Evolutionary conservation across 2,329 filamentous ascomycete species (phyloP), one percentile per base, ranked within the genome.

Genomic region (Thelonectria rubi): DNA sequence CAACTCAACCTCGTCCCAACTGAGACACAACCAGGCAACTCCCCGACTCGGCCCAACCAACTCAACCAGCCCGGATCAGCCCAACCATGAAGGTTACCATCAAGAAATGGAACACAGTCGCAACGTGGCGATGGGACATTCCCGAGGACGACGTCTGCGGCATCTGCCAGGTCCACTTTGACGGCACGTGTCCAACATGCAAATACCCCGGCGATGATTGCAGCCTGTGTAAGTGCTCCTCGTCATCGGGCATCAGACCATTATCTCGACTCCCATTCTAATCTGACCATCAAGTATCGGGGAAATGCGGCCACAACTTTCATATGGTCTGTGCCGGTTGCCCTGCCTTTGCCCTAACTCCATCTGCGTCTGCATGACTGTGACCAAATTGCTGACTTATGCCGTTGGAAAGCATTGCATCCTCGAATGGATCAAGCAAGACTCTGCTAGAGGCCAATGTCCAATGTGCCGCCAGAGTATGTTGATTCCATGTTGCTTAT

Each of bases 141-240:
- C 93, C 94, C 21, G 93, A 97, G 72, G 94, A 97, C 80, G 94
- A 99, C 76, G 94, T 98, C 65, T 99, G 95, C 72, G 95, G 95
- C 72, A 99, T 99, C 80, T 99, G 95, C 79, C 94, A 97, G 75
- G 94, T 97, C 65, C 92, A 97, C 73, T 99, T 98, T 75, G 95
- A 99, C 76, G 94, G 94, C 62, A 98, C 95, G 24, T 99, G 95
- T 81, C 94, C 95, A 48, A 96, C 93, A 57, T 99, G 95, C 88
- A 97, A 96, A 84, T 98, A 93, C 75, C 95, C 95, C 14, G 95
- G 95, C 60, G 95, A 99, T 73, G 94, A 97, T 75, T 99, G 95
- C 79, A 91, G 91, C 61, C 84, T 99, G 62, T 84, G 94, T 97
- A 81, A 77, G 90, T 82, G 32, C 55, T 48, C 47, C 34, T 21